Percentiles rank a stretch among this genome's conserved stretches.
Evolutionary conservation across 345 rosid genomes (phyloP).

Genomic region (Populus euphratica): DNA sequence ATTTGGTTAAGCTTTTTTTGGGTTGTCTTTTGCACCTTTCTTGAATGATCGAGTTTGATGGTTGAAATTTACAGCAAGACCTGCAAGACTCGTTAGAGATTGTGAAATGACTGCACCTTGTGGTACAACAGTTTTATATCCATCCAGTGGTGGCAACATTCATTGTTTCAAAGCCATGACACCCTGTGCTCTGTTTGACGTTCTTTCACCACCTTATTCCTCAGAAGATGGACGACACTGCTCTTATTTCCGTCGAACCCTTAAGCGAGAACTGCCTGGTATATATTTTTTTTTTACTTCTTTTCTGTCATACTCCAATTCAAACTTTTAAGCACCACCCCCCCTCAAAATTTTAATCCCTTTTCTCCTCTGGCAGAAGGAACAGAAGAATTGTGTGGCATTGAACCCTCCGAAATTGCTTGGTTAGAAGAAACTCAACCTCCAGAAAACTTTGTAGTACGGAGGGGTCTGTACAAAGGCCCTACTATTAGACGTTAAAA

Average conservation of each 20-base stretch:
- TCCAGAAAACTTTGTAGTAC: conserved; percentile 73
- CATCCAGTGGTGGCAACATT: conserved; percentile 74
- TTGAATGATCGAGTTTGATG: conserved; percentile 1
- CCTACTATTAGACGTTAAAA: conserved; percentile 56
- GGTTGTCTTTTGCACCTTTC: too few relatives aligned
- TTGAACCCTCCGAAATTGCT: conserved; percentile 42
- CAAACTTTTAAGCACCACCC: background rate
- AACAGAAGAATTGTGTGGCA: conserved; percentile 56
- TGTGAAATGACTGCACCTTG: conserved; percentile 61
- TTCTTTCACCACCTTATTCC: conserved; percentile 72
- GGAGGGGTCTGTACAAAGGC: conserved; percentile 65
- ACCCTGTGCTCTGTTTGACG: conserved; percentile 73
- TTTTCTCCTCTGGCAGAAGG: conserved; percentile 34
- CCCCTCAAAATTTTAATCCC: background rate
- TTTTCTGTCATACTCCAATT: background rate
- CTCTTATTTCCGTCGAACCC: conserved; percentile 54
- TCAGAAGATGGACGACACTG: conserved; percentile 59
- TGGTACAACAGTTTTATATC: conserved; percentile 62
- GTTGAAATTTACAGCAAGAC: conserved; percentile 54
- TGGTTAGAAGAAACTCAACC: conserved; percentile 89
- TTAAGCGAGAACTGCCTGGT: conserved; percentile 59
- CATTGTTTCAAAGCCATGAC: conserved; percentile 73
- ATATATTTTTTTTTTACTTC: background rate
- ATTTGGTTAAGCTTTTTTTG: background rate
- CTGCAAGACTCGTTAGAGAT: conserved; percentile 68